Base-by-base conservation (phyloP, 169 alveolate species). In the Theileria parva region DNA sequence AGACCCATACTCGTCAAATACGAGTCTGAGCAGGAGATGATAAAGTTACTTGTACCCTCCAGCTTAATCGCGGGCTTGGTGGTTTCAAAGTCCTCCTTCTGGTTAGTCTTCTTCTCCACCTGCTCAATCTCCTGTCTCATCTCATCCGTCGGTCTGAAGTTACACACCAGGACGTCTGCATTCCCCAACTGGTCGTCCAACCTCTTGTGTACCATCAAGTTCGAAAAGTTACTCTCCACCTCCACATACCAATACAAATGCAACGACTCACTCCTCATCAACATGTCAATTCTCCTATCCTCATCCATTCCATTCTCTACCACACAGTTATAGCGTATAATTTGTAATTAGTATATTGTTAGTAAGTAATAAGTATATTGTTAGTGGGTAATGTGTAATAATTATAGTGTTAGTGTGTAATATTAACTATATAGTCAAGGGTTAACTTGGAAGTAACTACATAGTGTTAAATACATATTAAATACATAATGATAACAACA, bases 201-300 rank as follows among this genome's bases (percentile, higher is more conserved):
- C 1, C 61, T 79, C 53, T 77, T 85, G 67, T 70, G 51, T 23
- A 39, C 50, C 7, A 77, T 48, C 79, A 85, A 68, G n/a, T 55
- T 51, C 53, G 78, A 80, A 63, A 69, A 85, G 50, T 74, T 60
- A 19, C 69, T 53, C 11, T 53, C 44, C 8, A 65, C 57, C 87
- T 85, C 91, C 1, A 85, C 79, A 69, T 77, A 85, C 87, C 91
- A 85, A 66, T 65, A 70, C 12, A 85, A 21, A 34, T 77, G 84
- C 30, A 85, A 12, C 34, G 85, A 59, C 53, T 70, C 81, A n/a
- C 77, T 79, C 51, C 73, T 79, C 65, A 85, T 11, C 15, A 78
- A 51, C 60, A 70, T 39, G 5, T 85, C 76, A 11, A 83, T 37
- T 21, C 65, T 83, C 25, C 27, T 28, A 23, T 28, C 59, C n/a